Percentiles rank a stretch among this genome's conserved stretches.
phyloP scores from a whole-genome alignment of 306 rosid genomes.

The Citrullus amarus region DNA sequence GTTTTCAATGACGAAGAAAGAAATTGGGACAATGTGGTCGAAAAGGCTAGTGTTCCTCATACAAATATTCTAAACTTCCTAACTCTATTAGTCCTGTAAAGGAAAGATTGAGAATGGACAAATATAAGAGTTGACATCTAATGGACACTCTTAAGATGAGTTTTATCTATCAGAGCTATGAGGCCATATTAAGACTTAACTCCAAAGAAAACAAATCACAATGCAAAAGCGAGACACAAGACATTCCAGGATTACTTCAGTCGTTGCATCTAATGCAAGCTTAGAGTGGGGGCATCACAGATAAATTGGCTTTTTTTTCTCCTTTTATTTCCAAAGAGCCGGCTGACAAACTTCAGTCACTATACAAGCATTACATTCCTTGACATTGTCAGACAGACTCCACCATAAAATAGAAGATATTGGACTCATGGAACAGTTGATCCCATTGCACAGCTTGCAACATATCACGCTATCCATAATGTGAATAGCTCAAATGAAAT shows the following conservation, averaged over 20 bases:
- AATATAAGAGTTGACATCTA: neutral
- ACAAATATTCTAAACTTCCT: neutral
- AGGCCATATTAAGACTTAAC: neutral
- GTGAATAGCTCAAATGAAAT: neutral
- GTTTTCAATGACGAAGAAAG: neutral
- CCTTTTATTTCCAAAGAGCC: neutral
- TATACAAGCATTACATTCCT: neutral
- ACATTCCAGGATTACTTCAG: neutral
- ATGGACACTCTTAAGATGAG: neutral
- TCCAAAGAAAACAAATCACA: neutral
- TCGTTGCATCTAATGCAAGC: neutral
- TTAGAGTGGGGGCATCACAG: neutral
- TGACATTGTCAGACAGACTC: neutral
- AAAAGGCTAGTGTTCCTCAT: neutral
- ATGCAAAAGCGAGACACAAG: neutral
- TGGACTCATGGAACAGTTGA: neutral
- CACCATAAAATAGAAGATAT: neutral
- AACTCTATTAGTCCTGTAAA: neutral
- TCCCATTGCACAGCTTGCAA: neutral
- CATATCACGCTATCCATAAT: neutral
- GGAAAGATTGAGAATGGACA: neutral
- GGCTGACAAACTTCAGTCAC: neutral
- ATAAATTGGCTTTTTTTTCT: neutral
- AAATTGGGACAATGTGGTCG: neutral
- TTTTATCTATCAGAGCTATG: neutral